A percentile compares a stretch with the other conserved stretches of the same genome.
phyloP scores from a whole-genome alignment of 805 yeast species.

The Lachancea mirantina region DNA sequence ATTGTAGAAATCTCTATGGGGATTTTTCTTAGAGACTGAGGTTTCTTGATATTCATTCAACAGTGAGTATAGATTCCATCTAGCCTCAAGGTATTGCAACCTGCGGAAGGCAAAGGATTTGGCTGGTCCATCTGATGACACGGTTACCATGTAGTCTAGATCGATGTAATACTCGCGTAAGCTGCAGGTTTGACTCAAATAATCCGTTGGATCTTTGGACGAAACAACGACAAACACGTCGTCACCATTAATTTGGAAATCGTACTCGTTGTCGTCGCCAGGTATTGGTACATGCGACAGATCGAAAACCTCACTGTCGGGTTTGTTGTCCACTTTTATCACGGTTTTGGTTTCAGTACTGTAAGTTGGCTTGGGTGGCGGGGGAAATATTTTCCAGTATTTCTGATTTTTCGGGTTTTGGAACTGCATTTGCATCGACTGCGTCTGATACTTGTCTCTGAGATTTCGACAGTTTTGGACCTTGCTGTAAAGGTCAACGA shows the following conservation, averaged over 20 bases:
- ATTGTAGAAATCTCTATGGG: slow-evolving; percentile 71
- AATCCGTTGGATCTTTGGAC: slow-evolving; percentile 29
- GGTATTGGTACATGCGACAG: slow-evolving; percentile 38
- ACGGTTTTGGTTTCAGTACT: slow-evolving; percentile 52
- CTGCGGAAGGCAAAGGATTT: slow-evolving; percentile 94
- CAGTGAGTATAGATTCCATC: slow-evolving; percentile 86
- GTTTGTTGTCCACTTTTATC: slow-evolving; percentile 33
- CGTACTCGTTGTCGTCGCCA: slow-evolving; percentile 43
- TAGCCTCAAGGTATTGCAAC: slow-evolving; percentile 88
- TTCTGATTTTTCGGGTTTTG: slow-evolving; percentile 79
- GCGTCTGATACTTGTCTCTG: slow-evolving; percentile 65
- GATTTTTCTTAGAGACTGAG: slow-evolving; percentile 82
- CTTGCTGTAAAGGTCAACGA: slow-evolving; percentile 54
- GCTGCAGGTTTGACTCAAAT: slow-evolving; percentile 63
- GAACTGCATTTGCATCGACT: slow-evolving; percentile 63
- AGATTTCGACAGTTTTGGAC: slow-evolving; percentile 61
- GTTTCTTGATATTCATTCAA: slow-evolving; percentile 91
- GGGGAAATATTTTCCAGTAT: slow-evolving; percentile 80
- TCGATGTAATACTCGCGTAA: slow-evolving; percentile 81
- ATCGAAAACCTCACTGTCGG: slow-evolving; percentile 39
- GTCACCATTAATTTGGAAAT: slow-evolving; percentile 48
- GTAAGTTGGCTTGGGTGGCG: slow-evolving; percentile 91
- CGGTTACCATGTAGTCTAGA: slow-evolving; percentile 59
- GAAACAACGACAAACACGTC: slow-evolving; percentile 62
- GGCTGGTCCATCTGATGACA: slow-evolving; percentile 91